Evolutionary conservation across 495 filamentous ascomycete species (phyloP).

Genomic region (Tuber melanosporum): DNA sequence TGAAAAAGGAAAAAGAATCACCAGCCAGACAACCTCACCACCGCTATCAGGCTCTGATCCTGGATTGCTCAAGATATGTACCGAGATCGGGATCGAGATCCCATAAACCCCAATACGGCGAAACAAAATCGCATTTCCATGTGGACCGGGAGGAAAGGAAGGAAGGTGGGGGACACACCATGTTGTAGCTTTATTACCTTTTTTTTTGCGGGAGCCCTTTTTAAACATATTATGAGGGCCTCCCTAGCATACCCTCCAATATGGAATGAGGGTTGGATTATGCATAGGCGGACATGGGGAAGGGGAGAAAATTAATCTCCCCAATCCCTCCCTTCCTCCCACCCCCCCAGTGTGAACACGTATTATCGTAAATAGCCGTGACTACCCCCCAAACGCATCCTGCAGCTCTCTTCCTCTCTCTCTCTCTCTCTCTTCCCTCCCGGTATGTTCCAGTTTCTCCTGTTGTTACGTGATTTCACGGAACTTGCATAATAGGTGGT

Average conservation of each 20-base stretch:
- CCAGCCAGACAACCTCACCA: not conserved
- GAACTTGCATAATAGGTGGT: not conserved
- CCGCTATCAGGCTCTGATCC: not conserved
- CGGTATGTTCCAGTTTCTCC: slow-evolving; percentile 1
- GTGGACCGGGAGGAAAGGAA: not conserved
- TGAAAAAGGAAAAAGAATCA: not conserved
- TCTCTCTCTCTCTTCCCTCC: not conserved
- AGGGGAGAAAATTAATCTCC: not conserved
- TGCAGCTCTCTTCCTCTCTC: not conserved
- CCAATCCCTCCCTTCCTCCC: not conserved
- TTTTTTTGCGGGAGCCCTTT: not conserved
- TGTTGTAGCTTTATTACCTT: not conserved
- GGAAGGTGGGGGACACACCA: not conserved
- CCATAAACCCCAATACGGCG: not conserved
- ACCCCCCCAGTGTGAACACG: not conserved
- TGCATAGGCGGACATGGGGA: not conserved
- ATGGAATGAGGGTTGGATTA: not conserved
- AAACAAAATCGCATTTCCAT: slow-evolving; percentile 2
- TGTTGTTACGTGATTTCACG: not conserved
- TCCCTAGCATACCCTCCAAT: not conserved
- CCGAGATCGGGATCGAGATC: slow-evolving; percentile 5
- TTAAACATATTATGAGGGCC: not conserved
- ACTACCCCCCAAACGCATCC: not conserved
- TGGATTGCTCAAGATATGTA: slow-evolving; percentile 3
- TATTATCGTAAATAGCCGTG: slow-evolving; percentile 5